Conservation (phyloP, 129 eudicot genomes). For the Heracleum sosnowskyi region DNA sequence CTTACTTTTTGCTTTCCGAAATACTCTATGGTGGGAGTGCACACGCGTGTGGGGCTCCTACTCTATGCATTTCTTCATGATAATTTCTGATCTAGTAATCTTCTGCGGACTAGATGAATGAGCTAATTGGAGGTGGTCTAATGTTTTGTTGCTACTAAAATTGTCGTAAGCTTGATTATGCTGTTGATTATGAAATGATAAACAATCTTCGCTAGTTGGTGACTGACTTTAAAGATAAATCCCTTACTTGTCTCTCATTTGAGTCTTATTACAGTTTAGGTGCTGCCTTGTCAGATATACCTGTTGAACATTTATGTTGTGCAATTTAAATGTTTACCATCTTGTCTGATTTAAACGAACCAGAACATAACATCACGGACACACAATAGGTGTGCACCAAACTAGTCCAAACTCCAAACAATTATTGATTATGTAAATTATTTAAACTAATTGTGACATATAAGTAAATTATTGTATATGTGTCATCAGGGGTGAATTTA, state of each 20-base stretch:
- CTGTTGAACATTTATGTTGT: background rate
- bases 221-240: background rate
- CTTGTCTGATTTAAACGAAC: background rate
- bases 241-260: background rate
- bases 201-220: background rate
- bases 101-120: background rate
- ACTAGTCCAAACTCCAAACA: too few relatives aligned
- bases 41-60: too few relatives aligned
- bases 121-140: background rate
- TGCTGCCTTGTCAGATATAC: background rate
- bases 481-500: too few relatives aligned
- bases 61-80: too few relatives aligned
- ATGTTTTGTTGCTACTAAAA: background rate
- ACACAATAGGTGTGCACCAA: background rate
- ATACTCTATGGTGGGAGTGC: background rate
- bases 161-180: background rate
- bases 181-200: background rate
- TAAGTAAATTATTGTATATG: too few relatives aligned
- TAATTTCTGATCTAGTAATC: too few relatives aligned
- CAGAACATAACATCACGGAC: background rate
- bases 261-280: background rate
- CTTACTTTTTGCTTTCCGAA: too few relatives aligned
- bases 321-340: background rate
- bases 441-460: too few relatives aligned
- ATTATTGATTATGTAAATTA: too few relatives aligned